Base-by-base conservation (phyloP, 495 filamentous ascomycete species). In the Penicillium cataractarum region DNA sequence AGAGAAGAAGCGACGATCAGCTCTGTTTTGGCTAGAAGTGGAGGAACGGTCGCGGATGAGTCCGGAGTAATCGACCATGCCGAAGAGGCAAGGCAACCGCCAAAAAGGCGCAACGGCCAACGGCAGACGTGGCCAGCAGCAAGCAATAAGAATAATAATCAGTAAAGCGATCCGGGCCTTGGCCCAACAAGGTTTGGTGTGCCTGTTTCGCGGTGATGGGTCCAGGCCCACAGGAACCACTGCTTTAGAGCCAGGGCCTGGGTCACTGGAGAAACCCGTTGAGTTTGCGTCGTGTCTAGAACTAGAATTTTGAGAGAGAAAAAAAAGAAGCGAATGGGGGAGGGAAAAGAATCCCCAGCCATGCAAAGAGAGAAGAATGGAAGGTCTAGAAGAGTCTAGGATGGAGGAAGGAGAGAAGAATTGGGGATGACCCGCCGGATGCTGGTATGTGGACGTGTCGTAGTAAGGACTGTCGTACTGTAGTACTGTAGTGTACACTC, bases 271-370 rank as follows among this genome's bases (percentile, higher is more conserved):
- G 51, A 32, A 35, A 54, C 51, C 51, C 31, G 4, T 54, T 7
- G 51, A 54, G 51, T n/a, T n/a, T 54, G 12, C 46, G 12, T 9
- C n/a, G 51, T 35, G 50, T 53, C 50, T 33, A 31, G 50, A 53
- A 53, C 50, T 7, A 1, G 26, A n/a, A 31, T 46, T 7, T 50
- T 8, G 24, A 22, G 5, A 10, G 24, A 8, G 17, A 33, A 53
- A 33, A 54, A 54, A 35, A 9, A 54, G 13, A 35, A 32, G n/a
- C 26, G 10, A 53, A 53, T n/a, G n/a, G 31, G 13, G 27, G 17
- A 12, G 27, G 27, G 17, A 51, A 27, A 51, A 33, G 6, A 53
- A 12, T 49, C 24, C 46, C 46, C 9, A 49, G 46, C 24, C 17
- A 50, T 50, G 29, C n/a, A 7, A 53, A 17, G 35, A 29, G 29